Evolutionary conservation across 768 basidiomycete genomes (phyloP), one percentile per base, ranked within the genome.

Genomic region (Termitomyces titanicus): DNA sequence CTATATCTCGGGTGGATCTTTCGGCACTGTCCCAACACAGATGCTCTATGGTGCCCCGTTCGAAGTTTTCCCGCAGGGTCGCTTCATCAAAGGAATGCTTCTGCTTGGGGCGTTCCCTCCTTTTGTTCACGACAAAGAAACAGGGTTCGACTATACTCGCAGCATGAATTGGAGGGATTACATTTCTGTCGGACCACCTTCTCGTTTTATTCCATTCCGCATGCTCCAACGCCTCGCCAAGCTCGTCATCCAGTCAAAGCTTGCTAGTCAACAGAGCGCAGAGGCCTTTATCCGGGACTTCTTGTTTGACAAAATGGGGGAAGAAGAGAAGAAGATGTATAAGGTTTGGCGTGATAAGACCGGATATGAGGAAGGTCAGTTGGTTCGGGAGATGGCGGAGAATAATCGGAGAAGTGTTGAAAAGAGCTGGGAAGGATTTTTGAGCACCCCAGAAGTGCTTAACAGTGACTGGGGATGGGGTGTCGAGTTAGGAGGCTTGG

Each of bases 21-120:
- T 74, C 53, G 80, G 80, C 18, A 77, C 73, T 5, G 69, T 72
- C 7, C 68, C 77, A 3, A 70, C 79, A 2, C 80, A 82, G 67
- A 80, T 82, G 39, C 54, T 81, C 12, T 81, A 79, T 47, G 79
- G 79, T 3, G 72, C 76, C 0, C 66, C 79, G 0, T 80, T 78
- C 62, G 70, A 74, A 58, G 53, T 62, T 29, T 81, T 81, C 53
- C 75, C 76, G 15, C 68, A 72, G 35, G 80, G 79, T 25, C 71
- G 70, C n/a, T 57, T 66, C 51, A 72, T 80, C 58, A 66, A 60
- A 20, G 74, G 76, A 0, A 64, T 77, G 57, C 57, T 81, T 25
- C 69, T 81, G 42, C 57, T 72, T 25, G 74, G 63, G 3, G 61
- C 79, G 0, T 51, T 76, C 62, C 61, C 74, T 10, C 79, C 80